Conservation (phyloP, 352 stramenopile species). For the Pythium phragmitis region DNA sequence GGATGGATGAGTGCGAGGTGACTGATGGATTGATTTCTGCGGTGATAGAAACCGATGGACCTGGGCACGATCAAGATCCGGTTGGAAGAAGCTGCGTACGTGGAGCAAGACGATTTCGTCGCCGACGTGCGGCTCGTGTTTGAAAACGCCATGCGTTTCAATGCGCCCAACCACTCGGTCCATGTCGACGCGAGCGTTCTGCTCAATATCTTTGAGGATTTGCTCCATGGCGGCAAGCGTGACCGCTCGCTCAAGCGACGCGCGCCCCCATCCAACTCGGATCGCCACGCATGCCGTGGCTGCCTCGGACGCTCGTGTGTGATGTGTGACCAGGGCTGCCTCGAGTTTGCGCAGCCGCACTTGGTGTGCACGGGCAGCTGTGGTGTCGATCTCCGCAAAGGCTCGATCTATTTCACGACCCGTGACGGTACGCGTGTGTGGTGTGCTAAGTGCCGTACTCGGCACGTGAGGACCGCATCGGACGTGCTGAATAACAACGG, state of each 20-base stretch:
- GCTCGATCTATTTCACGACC: slow-evolving; percentile 68
- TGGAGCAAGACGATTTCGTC: slow-evolving; percentile 79
- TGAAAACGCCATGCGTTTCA: slow-evolving; percentile 90
- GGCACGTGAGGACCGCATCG: slow-evolving; percentile 32
- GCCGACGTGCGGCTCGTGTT: slow-evolving; percentile 86
- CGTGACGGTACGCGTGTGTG: slow-evolving; percentile 79
- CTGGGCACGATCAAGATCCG: slow-evolving; percentile 86
- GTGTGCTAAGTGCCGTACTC: slow-evolving; percentile 70
- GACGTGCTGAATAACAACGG: slow-evolving; percentile 27
- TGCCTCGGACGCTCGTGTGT: slow-evolving; percentile 72
- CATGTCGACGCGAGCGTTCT: slow-evolving; percentile 68
- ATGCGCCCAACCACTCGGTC: slow-evolving; percentile 72
- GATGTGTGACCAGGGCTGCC: slow-evolving; percentile 72
- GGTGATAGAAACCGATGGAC: slow-evolving; percentile 85
- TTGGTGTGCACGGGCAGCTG: slow-evolving; percentile 77
- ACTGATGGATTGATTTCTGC: slow-evolving; percentile 1
- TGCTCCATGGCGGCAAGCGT: slow-evolving; percentile 37
- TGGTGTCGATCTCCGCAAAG: slow-evolving; percentile 75
- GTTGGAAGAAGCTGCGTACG: slow-evolving; percentile 80
- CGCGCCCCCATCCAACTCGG: slow-evolving; percentile 23
- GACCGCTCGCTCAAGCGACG: slow-evolving; percentile 44
- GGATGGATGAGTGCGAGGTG: neutral
- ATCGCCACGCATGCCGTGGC: slow-evolving; percentile 51
- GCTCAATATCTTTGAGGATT: slow-evolving; percentile 63
- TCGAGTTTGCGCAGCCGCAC: slow-evolving; percentile 58